Evolutionary conservation across 805 yeast genomes (phyloP).

Genomic region (Candida koratica): DNA sequence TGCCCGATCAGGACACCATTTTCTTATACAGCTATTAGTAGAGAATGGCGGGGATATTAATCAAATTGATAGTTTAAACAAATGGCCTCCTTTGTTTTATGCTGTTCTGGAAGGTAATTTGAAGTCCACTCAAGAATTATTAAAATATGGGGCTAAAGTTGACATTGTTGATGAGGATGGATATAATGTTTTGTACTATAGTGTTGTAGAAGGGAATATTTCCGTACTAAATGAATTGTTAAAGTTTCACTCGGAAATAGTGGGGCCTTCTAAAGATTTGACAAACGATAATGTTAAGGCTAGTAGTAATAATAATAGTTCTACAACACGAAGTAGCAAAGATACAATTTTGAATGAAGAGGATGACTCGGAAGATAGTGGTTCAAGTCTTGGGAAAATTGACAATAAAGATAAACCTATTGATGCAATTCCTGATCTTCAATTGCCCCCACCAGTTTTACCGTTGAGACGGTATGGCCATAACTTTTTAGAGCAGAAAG

Average conservation of each 20-base stretch:
- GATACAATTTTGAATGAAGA: conserved; percentile 23
- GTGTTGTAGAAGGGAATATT: conserved; percentile 92
- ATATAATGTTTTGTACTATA: conserved; percentile 76
- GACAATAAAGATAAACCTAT: conserved; percentile 28
- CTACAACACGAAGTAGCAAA: neutral
- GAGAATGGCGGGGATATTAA: conserved; percentile 72
- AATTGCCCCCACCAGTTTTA: conserved; percentile 93
- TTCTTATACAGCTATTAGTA: conserved; percentile 64
- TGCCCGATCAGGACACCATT: conserved; percentile 75
- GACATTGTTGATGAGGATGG: conserved; percentile 73
- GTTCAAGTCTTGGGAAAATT: conserved; percentile 8
- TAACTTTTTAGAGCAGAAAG: conserved; percentile 87
- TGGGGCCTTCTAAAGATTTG: conserved; percentile 3
- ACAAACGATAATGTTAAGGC: neutral
- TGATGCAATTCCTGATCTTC: conserved; percentile 83
- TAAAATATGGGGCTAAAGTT: conserved; percentile 70
- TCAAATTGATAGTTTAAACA: conserved; percentile 75
- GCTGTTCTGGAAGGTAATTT: conserved; percentile 83
- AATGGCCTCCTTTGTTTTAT: conserved; percentile 92
- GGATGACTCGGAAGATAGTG: conserved; percentile 39
- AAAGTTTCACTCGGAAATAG: conserved; percentile 26
- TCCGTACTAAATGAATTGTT: conserved; percentile 70
- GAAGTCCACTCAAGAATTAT: conserved; percentile 62
- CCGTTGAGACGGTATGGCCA: conserved; percentile 95
- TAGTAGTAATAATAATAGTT: no score